Evolutionary conservation across 768 basidiomycete genomes (phyloP), one percentile per base, ranked within the genome.

Genomic region (Hericium erinaceus): DNA sequence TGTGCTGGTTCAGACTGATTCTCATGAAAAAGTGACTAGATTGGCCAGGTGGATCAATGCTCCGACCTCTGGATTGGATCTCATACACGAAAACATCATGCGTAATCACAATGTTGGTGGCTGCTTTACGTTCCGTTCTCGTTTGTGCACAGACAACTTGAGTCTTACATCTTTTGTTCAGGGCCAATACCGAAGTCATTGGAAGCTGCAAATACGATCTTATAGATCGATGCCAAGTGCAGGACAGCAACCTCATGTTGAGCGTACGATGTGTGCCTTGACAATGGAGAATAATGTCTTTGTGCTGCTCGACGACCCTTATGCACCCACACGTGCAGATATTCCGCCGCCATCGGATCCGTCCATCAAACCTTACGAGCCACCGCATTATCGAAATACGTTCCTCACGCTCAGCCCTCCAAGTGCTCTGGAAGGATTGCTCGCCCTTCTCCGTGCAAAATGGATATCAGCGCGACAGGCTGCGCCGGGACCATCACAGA

Each of bases 11-110:
- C 15, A 11, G 33, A 13, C 18, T n/a, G 22, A 40, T 24, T 57
- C 56, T 28, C 51, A 15, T 13, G 22, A 26, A 22, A 7, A 39
- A 2, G 6, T 24, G 44, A 18, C 11, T 33, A 90, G 89, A 49
- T 72, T 92, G 54, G 89, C 87, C 46, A 80, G 89, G 61, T 90
- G 88, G 89, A 79, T 84, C 28, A 89, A 91, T 70, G 85, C 89
- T n/a, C 89, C 89, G 3, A 76, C 83, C 11, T 78, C 80, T 55
- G 87, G 87, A 28, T 69, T 91, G 20, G 79, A 84, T 53, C 76
- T 85, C 52, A 83, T 91, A 39, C 72, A 75, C 59, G 80, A 87
- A 48, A 90, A 90, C 61, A 83, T 92, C 48, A 58, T 74, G 2
- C 73, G 76, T 39, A 91, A 91, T 62, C 87, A 91, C 67, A 82